These are phyloP conservation scores for Silybum marianum DNA, from an alignment of 129 eudicot species.

Conservation along the genomic window DNA sequence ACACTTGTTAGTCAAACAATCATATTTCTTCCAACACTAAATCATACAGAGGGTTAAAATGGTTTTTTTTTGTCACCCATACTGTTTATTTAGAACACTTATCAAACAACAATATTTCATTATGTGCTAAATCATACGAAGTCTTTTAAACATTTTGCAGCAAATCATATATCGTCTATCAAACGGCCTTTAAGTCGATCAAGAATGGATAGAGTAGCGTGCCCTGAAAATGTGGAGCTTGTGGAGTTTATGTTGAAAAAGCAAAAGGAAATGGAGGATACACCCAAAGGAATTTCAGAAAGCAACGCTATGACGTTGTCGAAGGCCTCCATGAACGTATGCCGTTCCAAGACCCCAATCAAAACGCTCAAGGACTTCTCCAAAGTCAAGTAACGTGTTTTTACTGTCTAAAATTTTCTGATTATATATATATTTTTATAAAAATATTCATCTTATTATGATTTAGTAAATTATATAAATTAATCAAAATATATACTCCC, in stretches of 20 bases:
- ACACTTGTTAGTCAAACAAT: background rate
- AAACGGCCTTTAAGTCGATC: conserved; percentile 12
- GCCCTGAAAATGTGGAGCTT: conserved; percentile 66
- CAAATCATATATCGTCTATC: background rate
- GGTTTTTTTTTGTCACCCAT: background rate
- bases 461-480: no score
- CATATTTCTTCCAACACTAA: background rate
- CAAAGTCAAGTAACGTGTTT: conserved; percentile 57
- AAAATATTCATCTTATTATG: no score
- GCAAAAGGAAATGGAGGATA: conserved; percentile 57
- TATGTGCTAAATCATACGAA: background rate
- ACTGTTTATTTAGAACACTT: background rate
- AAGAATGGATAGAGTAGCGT: conserved; percentile 37
- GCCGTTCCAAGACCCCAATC: conserved; percentile 61
- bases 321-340: conserved; percentile 57
- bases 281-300: conserved; percentile 64
- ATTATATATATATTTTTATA: no score
- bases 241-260: conserved; percentile 59
- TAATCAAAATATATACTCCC: no score
- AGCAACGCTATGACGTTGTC: conserved; percentile 40
- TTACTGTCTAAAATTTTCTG: no score
- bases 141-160: background rate
- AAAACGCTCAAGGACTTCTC: conserved; percentile 68
- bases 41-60: background rate
- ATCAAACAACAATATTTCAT: background rate